Evolutionary conservation across 73 alveolate species (phyloP).

Genomic region (Tetrahymena malaccensis): DNA sequence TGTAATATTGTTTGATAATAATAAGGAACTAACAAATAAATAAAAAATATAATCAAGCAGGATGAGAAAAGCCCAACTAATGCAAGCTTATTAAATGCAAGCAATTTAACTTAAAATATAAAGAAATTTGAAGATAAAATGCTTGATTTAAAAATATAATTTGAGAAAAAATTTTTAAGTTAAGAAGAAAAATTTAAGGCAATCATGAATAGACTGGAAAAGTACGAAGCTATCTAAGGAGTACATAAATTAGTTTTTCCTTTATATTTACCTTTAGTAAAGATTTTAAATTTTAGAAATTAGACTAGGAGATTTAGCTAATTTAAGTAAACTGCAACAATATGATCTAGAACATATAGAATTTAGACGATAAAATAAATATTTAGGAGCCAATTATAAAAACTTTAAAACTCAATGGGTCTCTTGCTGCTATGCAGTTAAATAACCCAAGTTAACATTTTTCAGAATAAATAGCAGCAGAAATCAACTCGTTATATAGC

Average conservation of each 20-base stretch:
- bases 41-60: background rate
- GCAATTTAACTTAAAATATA: background rate
- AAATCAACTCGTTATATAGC: background rate
- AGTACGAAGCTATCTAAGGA: background rate
- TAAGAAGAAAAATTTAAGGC: background rate
- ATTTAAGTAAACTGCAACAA: background rate
- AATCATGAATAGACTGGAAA: background rate
- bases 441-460: background rate
- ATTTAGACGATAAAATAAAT: background rate
- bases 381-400: background rate
- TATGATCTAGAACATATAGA: background rate
- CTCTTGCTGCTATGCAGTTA: background rate
- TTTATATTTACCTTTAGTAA: background rate
- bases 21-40: no score
- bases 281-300: background rate
- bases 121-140: background rate
- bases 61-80: background rate
- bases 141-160: background rate
- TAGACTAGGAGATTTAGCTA: background rate
- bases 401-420: background rate
- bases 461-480: background rate
- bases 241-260: background rate
- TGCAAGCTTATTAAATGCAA: background rate
- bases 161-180: background rate
- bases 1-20: background rate